Evolutionary conservation across 179 eudicot species (phyloP).

Genomic region (Actinidia polygama): DNA sequence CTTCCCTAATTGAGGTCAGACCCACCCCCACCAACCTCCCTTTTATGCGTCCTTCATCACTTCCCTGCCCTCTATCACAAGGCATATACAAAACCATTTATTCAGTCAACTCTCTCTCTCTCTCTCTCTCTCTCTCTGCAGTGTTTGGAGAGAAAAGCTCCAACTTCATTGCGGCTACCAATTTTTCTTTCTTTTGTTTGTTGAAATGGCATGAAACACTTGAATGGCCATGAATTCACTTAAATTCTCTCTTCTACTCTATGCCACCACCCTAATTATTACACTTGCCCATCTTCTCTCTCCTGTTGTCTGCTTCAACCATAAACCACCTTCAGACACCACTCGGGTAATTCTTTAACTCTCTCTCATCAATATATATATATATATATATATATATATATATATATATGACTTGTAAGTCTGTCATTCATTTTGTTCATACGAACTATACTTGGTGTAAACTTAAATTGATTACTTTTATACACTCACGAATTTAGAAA

Average conservation of each 20-base stretch:
- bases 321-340: constrained; percentile 23
- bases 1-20: neutral
- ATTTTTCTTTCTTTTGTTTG: neutral
- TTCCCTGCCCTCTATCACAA: neutral
- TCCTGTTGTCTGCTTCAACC: constrained; percentile 21
- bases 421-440: no score
- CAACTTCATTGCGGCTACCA: neutral
- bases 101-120: neutral
- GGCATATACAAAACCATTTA: neutral
- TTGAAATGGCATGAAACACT: neutral
- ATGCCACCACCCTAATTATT: neutral
- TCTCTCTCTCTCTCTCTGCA: neutral
- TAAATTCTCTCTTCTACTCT: constrained; percentile 7
- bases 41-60: neutral
- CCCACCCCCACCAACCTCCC: neutral
- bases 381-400: no score
- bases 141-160: neutral
- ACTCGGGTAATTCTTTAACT: constrained; percentile 20
- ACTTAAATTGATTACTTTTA: no score
- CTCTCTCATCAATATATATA: no score
- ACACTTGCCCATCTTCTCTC: constrained; percentile 19
- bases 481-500: no score
- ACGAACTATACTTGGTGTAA: no score
- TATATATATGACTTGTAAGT: no score
- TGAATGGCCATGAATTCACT: constrained; percentile 24